Evolutionary conservation across 805 yeast genomes (phyloP).

Genomic region (Pichia eremophila): DNA sequence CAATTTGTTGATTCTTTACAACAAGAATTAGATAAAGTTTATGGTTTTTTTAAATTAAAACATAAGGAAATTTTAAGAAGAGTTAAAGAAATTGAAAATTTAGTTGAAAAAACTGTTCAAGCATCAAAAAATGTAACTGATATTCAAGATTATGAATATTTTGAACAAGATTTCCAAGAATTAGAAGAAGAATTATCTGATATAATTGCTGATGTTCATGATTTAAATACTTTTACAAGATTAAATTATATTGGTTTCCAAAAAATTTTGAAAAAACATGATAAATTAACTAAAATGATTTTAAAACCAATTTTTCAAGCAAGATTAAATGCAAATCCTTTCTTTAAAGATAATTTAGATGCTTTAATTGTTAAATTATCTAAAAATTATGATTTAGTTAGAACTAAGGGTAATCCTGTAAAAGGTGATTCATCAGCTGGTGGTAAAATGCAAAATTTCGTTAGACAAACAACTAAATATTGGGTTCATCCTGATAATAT

Average conservation of each 20-base stretch:
- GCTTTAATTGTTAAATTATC: slow-evolving; percentile 81
- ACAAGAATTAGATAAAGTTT: slow-evolving; percentile 84
- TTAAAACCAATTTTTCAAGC: slow-evolving; percentile 90
- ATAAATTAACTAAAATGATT: slow-evolving; percentile 72
- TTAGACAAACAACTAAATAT: slow-evolving; percentile 95
- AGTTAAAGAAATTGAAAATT: slow-evolving; percentile 69
- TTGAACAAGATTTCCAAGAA: slow-evolving; percentile 61
- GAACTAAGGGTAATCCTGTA: slow-evolving; percentile 94
- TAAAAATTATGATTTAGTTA: slow-evolving; percentile 79
- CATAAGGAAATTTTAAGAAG: slow-evolving; percentile 78
- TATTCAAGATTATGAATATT: slow-evolving; percentile 25
- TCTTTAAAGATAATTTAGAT: slow-evolving; percentile 92
- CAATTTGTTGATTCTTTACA: slow-evolving; percentile 69
- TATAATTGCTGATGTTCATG: slow-evolving; percentile 95
- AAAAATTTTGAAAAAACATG: slow-evolving; percentile 93
- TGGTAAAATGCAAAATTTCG: slow-evolving; percentile 95
- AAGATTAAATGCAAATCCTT: slow-evolving; percentile 86
- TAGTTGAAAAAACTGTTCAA: slow-evolving; percentile 52
- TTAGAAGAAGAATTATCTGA: slow-evolving; percentile 72
- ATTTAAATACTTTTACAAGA: slow-evolving; percentile 86
- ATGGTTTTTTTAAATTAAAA: slow-evolving; percentile 81
- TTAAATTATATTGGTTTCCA: slow-evolving; percentile 96
- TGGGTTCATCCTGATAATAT: slow-evolving; percentile 99
- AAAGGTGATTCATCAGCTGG: slow-evolving; percentile 97
- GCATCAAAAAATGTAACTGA: slow-evolving; percentile 29